Evolutionary conservation across 768 basidiomycete species (phyloP).

Genomic region (Hericium coralloides): DNA sequence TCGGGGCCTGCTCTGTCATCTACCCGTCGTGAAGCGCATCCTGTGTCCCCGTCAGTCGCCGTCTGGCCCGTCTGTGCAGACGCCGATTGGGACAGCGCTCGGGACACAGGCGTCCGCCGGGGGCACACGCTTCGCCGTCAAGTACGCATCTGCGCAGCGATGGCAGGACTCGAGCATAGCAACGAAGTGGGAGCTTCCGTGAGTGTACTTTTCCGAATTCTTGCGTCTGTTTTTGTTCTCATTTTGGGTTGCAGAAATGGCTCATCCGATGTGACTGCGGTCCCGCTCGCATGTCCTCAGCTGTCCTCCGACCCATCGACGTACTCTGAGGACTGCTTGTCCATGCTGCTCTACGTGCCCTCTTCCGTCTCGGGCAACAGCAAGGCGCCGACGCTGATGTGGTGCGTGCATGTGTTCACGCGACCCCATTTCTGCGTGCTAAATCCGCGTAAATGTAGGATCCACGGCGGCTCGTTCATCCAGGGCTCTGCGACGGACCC

Average conservation of each 20-base stretch:
- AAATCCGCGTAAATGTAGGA: slow-evolving; percentile 32
- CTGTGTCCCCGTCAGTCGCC: slow-evolving; percentile 32
- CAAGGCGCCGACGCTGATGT: slow-evolving; percentile 45
- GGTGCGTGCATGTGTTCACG: slow-evolving; percentile 30
- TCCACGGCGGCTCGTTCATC: slow-evolving; percentile 81
- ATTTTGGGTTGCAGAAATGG: slow-evolving; percentile 32
- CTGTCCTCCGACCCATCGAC: slow-evolving; percentile 35
- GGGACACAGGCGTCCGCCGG: slow-evolving; percentile 42
- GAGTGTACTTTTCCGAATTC: slow-evolving; percentile 18
- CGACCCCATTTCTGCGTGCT: neutral
- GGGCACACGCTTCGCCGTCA: slow-evolving; percentile 51
- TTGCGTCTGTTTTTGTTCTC: neutral
- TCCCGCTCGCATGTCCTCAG: slow-evolving; percentile 74
- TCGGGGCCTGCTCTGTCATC: slow-evolving; percentile 32
- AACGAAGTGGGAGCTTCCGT: slow-evolving; percentile 58
- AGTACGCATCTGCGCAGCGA: slow-evolving; percentile 54
- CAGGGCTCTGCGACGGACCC: slow-evolving; percentile 61
- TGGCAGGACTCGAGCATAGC: slow-evolving; percentile 51
- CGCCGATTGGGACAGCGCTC: slow-evolving; percentile 46
- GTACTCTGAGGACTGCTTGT: slow-evolving; percentile 73
- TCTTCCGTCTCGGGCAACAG: slow-evolving; percentile 22
- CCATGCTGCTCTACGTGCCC: slow-evolving; percentile 67
- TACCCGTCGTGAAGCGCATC: slow-evolving; percentile 32
- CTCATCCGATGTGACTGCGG: slow-evolving; percentile 36
- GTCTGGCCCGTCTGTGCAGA: slow-evolving; percentile 26